These are phyloP conservation scores for Cordyceps pruinosa DNA, from an alignment of 2,329 filamentous ascomycete genomes.

Conservation along the genomic window DNA sequence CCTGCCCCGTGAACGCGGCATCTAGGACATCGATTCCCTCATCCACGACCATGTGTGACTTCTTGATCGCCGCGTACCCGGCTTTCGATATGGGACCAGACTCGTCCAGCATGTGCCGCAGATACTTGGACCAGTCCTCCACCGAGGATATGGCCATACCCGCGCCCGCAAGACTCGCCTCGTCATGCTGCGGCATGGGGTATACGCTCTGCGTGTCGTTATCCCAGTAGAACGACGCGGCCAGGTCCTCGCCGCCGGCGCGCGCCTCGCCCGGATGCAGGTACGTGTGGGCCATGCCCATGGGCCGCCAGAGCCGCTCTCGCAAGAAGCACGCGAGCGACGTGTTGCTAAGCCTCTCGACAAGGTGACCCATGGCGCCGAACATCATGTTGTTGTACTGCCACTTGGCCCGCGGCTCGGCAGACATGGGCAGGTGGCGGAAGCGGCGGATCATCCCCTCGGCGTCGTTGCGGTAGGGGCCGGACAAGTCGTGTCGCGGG, in stretches of 20 bases:
- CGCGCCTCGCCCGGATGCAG: constrained; percentile 20
- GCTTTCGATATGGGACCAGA: constrained; percentile 21
- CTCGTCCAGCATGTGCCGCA: constrained; percentile 26
- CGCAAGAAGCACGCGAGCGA: constrained; percentile 33
- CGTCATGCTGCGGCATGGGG: constrained; percentile 21
- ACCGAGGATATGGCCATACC: constrained; percentile 36
- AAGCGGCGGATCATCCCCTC: constrained; percentile 31
- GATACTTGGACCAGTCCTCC: constrained; percentile 30
- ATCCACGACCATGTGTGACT: constrained; percentile 17
- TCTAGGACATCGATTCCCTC: constrained; percentile 3
- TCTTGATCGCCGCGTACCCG: constrained; percentile 20
- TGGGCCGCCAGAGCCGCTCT: constrained; percentile 32
- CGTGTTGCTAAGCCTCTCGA: constrained; percentile 30
- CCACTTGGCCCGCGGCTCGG: constrained; percentile 35
- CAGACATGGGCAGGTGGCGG: constrained; percentile 35
- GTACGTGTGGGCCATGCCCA: constrained; percentile 37
- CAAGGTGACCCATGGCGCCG: constrained; percentile 32
- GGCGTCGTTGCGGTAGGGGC: constrained; percentile 21
- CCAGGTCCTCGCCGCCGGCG: constrained; percentile 21
- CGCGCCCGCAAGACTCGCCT: constrained; percentile 31
- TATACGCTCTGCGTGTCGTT: constrained; percentile 23
- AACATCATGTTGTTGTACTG: constrained; percentile 46
- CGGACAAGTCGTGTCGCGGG: constrained; percentile 31
- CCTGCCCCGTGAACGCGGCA: constrained; percentile 16
- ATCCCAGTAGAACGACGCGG: constrained; percentile 33